These are phyloP conservation scores for Novymonas esmeraldas DNA, from an alignment of 208 protist species.

Conservation along the genomic window DNA sequence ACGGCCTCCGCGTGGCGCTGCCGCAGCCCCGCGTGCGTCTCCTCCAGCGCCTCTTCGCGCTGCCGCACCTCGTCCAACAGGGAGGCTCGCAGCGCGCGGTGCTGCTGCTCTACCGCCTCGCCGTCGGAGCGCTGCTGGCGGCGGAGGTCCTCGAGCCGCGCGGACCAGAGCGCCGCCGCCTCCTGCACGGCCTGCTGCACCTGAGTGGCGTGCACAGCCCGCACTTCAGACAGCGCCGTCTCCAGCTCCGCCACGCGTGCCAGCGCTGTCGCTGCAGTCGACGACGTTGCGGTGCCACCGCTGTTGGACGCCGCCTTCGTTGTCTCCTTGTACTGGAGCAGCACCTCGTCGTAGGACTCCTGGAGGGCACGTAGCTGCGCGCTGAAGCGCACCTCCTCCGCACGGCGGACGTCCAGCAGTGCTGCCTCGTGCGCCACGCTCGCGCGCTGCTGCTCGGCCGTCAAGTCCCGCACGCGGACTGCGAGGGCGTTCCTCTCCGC, in stretches of 20 bases:
- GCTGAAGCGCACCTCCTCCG: constrained; percentile 6
- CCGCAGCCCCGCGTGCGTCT: constrained; percentile 20
- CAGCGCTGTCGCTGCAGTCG: constrained; percentile 9
- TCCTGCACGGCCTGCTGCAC: constrained; percentile 21
- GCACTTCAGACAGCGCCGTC: constrained; percentile 24
- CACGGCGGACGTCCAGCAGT: background rate
- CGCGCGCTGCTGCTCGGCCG: background rate
- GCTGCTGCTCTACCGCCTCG: constrained; percentile 24
- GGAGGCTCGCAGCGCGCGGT: constrained; percentile 19
- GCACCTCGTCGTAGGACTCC: constrained; percentile 8
- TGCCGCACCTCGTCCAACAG: constrained; percentile 28
- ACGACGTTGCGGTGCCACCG: background rate
- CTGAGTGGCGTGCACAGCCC: constrained; percentile 6
- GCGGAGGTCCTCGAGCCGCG: constrained; percentile 8
- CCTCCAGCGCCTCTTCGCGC: constrained; percentile 30
- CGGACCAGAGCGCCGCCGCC: constrained; percentile 10
- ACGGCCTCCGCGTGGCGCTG: constrained; percentile 31
- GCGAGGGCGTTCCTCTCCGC: constrained; percentile 12
- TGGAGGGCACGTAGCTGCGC: constrained; percentile 12
- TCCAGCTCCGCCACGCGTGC: constrained; percentile 23
- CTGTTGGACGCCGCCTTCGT: background rate
- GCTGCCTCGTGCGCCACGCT: constrained; percentile 21
- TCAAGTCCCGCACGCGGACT: constrained; percentile 10
- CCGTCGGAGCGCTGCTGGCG: constrained; percentile 11
- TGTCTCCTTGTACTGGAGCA: constrained; percentile 18